A percentile compares a stretch with the other conserved stretches of the same genome.
Conservation (phyloP, 371 early-diverging fungal species). For the Mortierella sp. region DNA sequence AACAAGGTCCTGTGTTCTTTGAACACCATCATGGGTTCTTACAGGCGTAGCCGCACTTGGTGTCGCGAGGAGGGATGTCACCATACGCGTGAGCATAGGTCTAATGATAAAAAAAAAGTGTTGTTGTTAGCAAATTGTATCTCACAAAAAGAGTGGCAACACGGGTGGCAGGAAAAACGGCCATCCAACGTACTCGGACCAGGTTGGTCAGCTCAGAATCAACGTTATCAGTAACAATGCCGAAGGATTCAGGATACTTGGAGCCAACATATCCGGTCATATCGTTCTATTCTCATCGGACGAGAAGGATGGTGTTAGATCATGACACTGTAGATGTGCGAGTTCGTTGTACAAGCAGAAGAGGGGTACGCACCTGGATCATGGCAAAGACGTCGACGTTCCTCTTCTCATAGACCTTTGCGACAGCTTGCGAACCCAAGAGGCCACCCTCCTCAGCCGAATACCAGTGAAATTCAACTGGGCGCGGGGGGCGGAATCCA, state of each 20-base stretch:
- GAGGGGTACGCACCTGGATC: constrained; percentile 64
- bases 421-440: constrained; percentile 91
- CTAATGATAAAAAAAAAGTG: constrained; percentile 11
- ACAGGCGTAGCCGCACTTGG: constrained; percentile 80
- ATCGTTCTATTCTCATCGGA: constrained; percentile 59
- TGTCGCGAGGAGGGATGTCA: constrained; percentile 62
- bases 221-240: constrained; percentile 86
- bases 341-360: not conserved
- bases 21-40: constrained; percentile 23
- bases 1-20: not conserved
- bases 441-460: constrained; percentile 91
- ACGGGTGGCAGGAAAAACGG: no score
- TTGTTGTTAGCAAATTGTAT: not conserved
- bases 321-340: not conserved
- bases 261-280: constrained; percentile 85
- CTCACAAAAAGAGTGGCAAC: no score
- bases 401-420: constrained; percentile 68
- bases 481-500: constrained; percentile 78
- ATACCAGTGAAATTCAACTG: constrained; percentile 97
- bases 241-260: constrained; percentile 72
- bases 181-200: constrained; percentile 61
- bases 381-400: constrained; percentile 76
- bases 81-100: constrained; percentile 55
- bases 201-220: constrained; percentile 76
- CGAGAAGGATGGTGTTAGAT: not conserved